phyloP scores from a whole-genome alignment of 2,329 filamentous ascomycete genomes.

The Diaporthe ampelina region DNA sequence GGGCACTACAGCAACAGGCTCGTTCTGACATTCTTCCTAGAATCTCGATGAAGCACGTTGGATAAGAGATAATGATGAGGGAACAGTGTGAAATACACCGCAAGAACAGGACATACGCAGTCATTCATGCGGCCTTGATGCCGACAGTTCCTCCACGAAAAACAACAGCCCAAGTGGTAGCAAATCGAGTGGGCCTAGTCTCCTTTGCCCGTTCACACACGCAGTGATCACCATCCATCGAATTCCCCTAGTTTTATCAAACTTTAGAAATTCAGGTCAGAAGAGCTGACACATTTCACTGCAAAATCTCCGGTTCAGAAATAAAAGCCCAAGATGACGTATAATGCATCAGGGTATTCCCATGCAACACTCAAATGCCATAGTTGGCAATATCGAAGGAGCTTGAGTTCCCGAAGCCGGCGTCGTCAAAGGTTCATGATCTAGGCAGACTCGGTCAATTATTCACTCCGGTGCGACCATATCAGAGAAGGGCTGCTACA shows the following conservation, averaged over 20 bases:
- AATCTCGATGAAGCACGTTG: neutral
- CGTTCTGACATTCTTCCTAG: no score
- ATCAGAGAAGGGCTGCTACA: neutral
- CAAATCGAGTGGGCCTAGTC: neutral
- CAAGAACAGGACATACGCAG: neutral
- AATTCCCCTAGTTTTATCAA: neutral
- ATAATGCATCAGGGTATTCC: no score
- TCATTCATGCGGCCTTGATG: neutral
- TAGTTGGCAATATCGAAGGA: no score
- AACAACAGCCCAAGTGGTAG: neutral
- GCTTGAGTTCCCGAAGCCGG: neutral
- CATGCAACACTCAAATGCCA: no score
- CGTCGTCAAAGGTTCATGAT: no score
- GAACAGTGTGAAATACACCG: neutral
- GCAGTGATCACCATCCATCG: no score
- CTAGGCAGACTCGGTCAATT: no score
- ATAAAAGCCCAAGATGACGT: neutral
- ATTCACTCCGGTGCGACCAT: neutral
- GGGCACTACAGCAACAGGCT: no score
- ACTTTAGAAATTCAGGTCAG: no score
- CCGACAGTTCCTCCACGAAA: neutral
- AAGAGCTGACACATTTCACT: neutral
- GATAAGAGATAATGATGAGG: neutral
- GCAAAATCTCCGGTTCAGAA: rapidly evolving
- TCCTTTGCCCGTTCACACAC: no score